A percentile compares a stretch with the other conserved stretches of the same genome.
phyloP scores from a whole-genome alignment of 2,329 filamentous ascomycete genomes.

The Aspergillus ochraceus region DNA sequence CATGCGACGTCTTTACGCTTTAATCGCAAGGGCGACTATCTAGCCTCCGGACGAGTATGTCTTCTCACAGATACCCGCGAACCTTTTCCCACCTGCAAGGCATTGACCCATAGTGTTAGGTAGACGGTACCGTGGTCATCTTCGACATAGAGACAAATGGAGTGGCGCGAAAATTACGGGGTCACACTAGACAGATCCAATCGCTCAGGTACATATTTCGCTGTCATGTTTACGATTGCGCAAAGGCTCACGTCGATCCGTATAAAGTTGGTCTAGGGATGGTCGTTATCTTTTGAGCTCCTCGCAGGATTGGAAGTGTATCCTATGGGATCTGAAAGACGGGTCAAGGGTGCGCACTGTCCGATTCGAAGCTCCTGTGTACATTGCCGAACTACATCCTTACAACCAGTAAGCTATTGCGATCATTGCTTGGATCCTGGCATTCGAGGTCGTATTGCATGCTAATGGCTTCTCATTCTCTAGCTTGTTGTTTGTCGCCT shows the following conservation, averaged over 20 bases:
- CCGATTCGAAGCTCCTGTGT: slow-evolving; percentile 88
- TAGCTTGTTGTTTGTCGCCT: slow-evolving; percentile 82
- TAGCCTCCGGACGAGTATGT: slow-evolving; percentile 82
- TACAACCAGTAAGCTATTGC: slow-evolving; percentile 69
- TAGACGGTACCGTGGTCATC: slow-evolving; percentile 89
- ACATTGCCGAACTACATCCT: slow-evolving; percentile 93
- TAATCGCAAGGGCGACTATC: slow-evolving; percentile 89
- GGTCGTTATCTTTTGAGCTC: slow-evolving; percentile 89
- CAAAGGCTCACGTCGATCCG: slow-evolving; percentile 5
- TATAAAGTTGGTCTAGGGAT: slow-evolving; percentile 77
- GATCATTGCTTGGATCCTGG: background rate
- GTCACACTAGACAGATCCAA: slow-evolving; percentile 90
- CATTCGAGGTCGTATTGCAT: background rate
- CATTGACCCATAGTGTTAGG: slow-evolving; percentile 37
- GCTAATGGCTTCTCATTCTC: background rate
- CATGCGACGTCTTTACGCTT: slow-evolving; percentile 74
- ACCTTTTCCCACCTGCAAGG: background rate
- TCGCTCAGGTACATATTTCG: slow-evolving; percentile 64
- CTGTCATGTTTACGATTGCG: background rate
- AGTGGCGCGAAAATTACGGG: slow-evolving; percentile 87
- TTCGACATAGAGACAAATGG: slow-evolving; percentile 98
- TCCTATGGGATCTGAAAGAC: slow-evolving; percentile 87
- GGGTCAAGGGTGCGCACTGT: slow-evolving; percentile 75
- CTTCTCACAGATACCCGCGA: slow-evolving; percentile 1
- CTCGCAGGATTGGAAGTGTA: slow-evolving; percentile 94